These are phyloP conservation scores for Gossypium ekmanianum DNA, from an alignment of 345 rosid species.

Conservation along the genomic window DNA sequence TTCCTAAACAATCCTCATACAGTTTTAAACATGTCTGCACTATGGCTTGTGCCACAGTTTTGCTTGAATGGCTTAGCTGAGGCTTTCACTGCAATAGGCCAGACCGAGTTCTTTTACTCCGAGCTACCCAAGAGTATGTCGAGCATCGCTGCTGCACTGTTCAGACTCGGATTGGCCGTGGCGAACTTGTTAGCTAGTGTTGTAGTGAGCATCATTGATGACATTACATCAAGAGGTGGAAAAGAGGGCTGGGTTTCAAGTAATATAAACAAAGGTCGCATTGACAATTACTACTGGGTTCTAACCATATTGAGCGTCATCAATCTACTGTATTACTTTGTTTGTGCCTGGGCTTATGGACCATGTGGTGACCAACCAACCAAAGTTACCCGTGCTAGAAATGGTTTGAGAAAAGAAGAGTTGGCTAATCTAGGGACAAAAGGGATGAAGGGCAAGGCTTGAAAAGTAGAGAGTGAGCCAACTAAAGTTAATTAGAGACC, in stretches of 20 bases:
- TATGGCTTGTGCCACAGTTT: slow-evolving; percentile 71
- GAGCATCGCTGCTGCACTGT: slow-evolving; percentile 55
- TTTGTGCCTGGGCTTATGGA: slow-evolving; percentile 76
- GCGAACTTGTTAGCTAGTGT: slow-evolving; percentile 59
- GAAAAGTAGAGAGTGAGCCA: slow-evolving; percentile 18
- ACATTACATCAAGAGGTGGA: slow-evolving; percentile 37
- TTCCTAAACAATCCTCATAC: slow-evolving; percentile 31
- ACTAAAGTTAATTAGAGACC: background rate
- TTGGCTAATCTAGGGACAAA: slow-evolving; percentile 4
- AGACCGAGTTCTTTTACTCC: slow-evolving; percentile 65
- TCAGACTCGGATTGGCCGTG: slow-evolving; percentile 59
- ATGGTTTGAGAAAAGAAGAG: too few relatives aligned
- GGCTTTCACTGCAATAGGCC: slow-evolving; percentile 64
- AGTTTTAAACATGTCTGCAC: slow-evolving; percentile 54
- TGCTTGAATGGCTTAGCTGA: slow-evolving; percentile 60
- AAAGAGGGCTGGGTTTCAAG: slow-evolving; percentile 62
- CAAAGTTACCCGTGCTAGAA: slow-evolving; percentile 2
- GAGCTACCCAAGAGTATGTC: slow-evolving; percentile 82
- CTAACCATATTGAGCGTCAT: slow-evolving; percentile 48
- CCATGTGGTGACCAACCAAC: slow-evolving; percentile 40
- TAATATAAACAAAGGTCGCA: slow-evolving; percentile 64
- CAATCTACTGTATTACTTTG: slow-evolving; percentile 53
- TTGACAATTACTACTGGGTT: slow-evolving; percentile 70
- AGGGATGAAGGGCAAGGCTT: slow-evolving; percentile 23
- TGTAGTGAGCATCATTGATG: slow-evolving; percentile 37